Base-by-base conservation (phyloP, 2,329 filamentous ascomycete genomes). In the Hymenoscyphus albidus region DNA sequence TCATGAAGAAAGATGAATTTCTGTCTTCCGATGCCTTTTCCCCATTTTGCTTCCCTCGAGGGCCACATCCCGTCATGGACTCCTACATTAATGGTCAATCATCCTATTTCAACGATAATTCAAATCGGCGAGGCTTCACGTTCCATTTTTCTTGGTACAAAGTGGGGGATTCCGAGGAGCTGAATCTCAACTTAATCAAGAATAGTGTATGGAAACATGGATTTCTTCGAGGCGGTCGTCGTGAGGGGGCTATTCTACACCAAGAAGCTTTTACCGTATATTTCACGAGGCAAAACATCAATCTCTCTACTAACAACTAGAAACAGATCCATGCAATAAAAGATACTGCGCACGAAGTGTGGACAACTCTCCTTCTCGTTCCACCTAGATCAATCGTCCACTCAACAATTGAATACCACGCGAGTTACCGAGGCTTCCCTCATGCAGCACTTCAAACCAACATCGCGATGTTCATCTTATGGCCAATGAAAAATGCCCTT, bases 401-500 rank as follows among this genome's bases (percentile, higher is more conserved):
- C 14, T 44, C 40, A 3, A 44, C 40, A 44, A 44, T 44, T 44
- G 40, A 44, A 44, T 44, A 44, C 40, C 40, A 44, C 40, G 4
- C 40, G 16, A 44, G 40, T n/a, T 44, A 44, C 40, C 40, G 40
- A 14, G 40, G 40, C 40, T 44, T 44, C 40, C 40, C 40, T 16
- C 40, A 44, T 14, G 40, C 40, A 44, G 40, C 40, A 44, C 51
- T 55, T 27, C 51, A 55, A 32, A 27, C 12, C 51, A 55, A 27
- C 10, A 55, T 55, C 2, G 27, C 27, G 18, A 55, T 55, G 51
- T 27, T 55, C 51, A 55, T 55, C 18, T 18, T 27, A n/a, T 55
- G 51, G 51, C 51, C 27, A 3, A 3, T 55, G 18, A 55, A 16
- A 27, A 9, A 55, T 12, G 51, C 51, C 35, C 64, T 66, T 18